Conservation (phyloP, 2,329 filamentous ascomycete species). For the Exophiala phaeomuriformis region DNA sequence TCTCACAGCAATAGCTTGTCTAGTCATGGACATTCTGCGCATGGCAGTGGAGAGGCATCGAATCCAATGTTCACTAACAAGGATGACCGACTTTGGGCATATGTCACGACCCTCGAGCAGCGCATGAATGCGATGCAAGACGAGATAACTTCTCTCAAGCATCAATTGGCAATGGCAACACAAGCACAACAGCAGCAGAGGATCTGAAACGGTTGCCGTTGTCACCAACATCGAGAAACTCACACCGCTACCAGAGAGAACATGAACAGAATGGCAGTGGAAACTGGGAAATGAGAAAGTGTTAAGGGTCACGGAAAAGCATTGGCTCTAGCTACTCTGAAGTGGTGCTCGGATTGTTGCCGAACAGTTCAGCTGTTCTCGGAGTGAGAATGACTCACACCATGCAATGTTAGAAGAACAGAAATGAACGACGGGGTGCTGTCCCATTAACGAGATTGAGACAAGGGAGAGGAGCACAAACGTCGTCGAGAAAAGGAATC, state of each 20-base stretch:
- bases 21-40: slow-evolving; percentile 29
- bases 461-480: no score
- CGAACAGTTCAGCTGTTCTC: no score
- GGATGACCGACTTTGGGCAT: slow-evolving; percentile 39
- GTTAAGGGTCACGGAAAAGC: neutral
- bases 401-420: no score
- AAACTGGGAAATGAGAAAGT: no score
- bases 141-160: slow-evolving; percentile 37
- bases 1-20: slow-evolving; percentile 31
- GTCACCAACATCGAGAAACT: slow-evolving; percentile 8
- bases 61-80: slow-evolving; percentile 26
- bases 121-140: slow-evolving; percentile 36
- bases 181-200: slow-evolving; percentile 13
- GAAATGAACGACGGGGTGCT: no score
- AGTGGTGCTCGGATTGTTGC: neutral
- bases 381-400: no score
- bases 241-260: neutral
- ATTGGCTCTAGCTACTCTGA: slow-evolving; percentile 6
- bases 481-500: neutral
- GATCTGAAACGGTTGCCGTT: neutral
- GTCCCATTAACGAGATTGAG: no score
- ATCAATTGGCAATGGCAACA: slow-evolving; percentile 32
- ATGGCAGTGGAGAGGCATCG: slow-evolving; percentile 28
- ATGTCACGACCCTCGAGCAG: slow-evolving; percentile 39
- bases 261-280: neutral